Base-by-base conservation (phyloP, 345 rosid species). In the Melaleuca alternifolia region DNA sequence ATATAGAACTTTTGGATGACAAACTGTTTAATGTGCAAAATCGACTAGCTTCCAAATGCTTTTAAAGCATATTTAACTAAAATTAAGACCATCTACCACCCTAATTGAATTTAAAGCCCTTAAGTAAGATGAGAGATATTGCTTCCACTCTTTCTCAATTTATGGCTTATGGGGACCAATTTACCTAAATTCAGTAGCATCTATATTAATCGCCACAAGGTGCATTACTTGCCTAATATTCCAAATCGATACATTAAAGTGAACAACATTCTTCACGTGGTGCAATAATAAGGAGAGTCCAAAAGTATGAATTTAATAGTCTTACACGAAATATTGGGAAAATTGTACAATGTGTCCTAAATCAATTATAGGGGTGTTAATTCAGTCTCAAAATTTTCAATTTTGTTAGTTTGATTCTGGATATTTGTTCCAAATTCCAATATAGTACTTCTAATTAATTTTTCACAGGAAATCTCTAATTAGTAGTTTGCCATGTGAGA, bases 311-410 rank as follows among this genome's bases (percentile, higher is more conserved):
- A 12, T n/a, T 6, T 59, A 12, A 13, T 12, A 57, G 30, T 59
- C 37, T n/a, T 13, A n/a, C 37, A n/a, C 12, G 37, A n/a, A 59
- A 59, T 59, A n/a, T 59, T 59, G 18, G 37, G 8, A 59, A 59
- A 59, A 6, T 59, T 59, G 71, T 59, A 16, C 26, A 18, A 9
- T 18, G 12, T 9, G 0, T 37, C 44, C 10, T 18, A 18, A 37
- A 71, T 1, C 2, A 8, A 18, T 71, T 0, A 1, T 21, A 0
- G 0, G 2, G 0, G 33, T 18, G 7, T 5, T 13, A 37, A 23
- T 54, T 54, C 11, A 54, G 41, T 41, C 41, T 4, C 41, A 41
- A 41, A 41, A 2, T 41, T 41, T 41, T 41, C 41, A 41, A 41
- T 41, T 41, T 41, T 41, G 41, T 41, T 4, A 41, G 4, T 4